Percentiles rank a stretch among this genome's conserved stretches.
phyloP scores from a whole-genome alignment of 2,329 filamentous ascomycete genomes.

The Penicillium sp. region DNA sequence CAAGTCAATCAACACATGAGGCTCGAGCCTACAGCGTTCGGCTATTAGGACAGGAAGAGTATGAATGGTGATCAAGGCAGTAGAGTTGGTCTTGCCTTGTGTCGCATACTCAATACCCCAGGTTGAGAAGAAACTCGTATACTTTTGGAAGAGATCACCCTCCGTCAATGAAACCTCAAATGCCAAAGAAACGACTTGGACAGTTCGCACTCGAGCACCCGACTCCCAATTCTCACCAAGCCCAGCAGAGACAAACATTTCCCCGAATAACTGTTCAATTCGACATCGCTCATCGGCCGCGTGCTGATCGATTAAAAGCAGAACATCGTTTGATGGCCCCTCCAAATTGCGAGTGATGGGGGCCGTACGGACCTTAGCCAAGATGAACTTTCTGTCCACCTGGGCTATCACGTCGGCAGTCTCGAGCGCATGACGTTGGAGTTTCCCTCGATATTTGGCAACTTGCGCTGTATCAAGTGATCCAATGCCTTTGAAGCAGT shows the following conservation, averaged over 20 bases:
- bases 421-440: slow-evolving; percentile 62
- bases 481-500: slow-evolving; percentile 22
- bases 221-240: not conserved
- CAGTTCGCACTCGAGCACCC: slow-evolving; percentile 20
- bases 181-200: slow-evolving; percentile 46
- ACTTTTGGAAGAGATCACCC: slow-evolving; percentile 52
- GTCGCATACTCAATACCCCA: slow-evolving; percentile 75
- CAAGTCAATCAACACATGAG: slow-evolving; percentile 68
- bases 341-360: not conserved
- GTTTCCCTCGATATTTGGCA: slow-evolving; percentile 31
- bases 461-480: slow-evolving; percentile 21
- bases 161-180: slow-evolving; percentile 68
- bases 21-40: slow-evolving; percentile 72
- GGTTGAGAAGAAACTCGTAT: slow-evolving; percentile 56
- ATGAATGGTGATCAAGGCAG: slow-evolving; percentile 47
- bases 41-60: slow-evolving; percentile 68
- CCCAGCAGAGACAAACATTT: slow-evolving; percentile 43
- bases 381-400: slow-evolving; percentile 85
- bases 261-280: slow-evolving; percentile 68
- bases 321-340: slow-evolving; percentile 28
- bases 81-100: slow-evolving; percentile 8
- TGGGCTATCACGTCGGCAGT: slow-evolving; percentile 70
- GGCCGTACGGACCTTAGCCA: slow-evolving; percentile 56
- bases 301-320: slow-evolving; percentile 88
- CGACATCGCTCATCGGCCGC: slow-evolving; percentile 86